These are phyloP conservation scores for Zalaria sp. DNA, from an alignment of 2,329 filamentous ascomycete species.

Conservation along the genomic window DNA sequence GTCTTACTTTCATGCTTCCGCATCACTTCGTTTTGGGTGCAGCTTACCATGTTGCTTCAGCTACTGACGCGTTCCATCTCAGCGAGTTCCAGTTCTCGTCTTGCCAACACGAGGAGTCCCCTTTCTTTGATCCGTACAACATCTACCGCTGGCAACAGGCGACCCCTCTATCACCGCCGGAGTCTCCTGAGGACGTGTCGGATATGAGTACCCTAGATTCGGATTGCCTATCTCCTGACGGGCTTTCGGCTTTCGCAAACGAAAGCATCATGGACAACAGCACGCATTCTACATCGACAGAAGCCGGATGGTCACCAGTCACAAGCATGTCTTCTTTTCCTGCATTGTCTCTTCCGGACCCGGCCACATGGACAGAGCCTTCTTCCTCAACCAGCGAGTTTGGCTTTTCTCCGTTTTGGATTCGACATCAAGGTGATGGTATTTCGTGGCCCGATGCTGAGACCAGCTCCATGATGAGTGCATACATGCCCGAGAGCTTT, in stretches of 20 bases:
- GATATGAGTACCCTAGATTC: constrained; percentile 4
- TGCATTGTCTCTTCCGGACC: constrained; percentile 15
- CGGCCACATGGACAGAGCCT: constrained; percentile 2
- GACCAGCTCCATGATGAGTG: constrained; percentile 1
- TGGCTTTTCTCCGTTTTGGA: constrained; percentile 4
- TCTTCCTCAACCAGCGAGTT: neutral
- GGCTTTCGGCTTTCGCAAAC: constrained; percentile 14
- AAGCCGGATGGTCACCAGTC: constrained; percentile 14
- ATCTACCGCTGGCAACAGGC: constrained; percentile 7
- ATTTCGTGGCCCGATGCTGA: constrained; percentile 2
- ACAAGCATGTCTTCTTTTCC: constrained; percentile 17
- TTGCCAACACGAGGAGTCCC: constrained; percentile 3
- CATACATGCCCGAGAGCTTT: neutral
- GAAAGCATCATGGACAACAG: constrained; percentile 26
- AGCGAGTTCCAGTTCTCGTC: constrained; percentile 7
- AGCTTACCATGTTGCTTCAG: neutral
- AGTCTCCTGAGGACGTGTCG: constrained; percentile 4
- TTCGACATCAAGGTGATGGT: constrained; percentile 1
- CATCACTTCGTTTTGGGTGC: neutral
- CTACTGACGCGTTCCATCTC: constrained; percentile 1
- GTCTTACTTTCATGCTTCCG: neutral
- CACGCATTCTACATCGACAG: constrained; percentile 15
- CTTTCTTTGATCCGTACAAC: constrained; percentile 6
- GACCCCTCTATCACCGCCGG: constrained; percentile 5
- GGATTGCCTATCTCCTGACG: constrained; percentile 5